Percentiles rank a stretch among this genome's conserved stretches.
Conservation (phyloP, 176 grass and related monocot genomes). For the Zea luxurians region DNA sequence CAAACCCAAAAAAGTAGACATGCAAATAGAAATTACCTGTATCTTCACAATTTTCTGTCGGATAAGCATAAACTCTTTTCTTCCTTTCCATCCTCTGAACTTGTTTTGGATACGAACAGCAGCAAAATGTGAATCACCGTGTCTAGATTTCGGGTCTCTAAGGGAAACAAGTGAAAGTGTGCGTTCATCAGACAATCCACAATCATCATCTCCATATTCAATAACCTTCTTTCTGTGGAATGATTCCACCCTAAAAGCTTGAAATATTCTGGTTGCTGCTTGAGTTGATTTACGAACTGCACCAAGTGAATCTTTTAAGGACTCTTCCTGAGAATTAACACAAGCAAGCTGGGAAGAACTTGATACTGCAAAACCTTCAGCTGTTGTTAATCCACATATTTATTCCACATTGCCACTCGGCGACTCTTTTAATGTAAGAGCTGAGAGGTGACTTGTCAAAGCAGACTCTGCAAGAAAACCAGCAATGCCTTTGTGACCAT, state of each 20-base stretch:
- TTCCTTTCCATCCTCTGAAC: constrained; percentile 97
- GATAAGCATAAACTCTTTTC: constrained; percentile 67
- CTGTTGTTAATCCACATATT: constrained; percentile 34
- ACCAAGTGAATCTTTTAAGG: constrained; percentile 82
- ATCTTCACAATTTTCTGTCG: too few relatives aligned
- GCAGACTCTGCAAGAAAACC: constrained; percentile 97
- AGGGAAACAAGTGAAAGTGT: constrained; percentile 81
- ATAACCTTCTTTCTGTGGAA: constrained; percentile 94
- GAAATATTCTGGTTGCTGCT: constrained; percentile 91
- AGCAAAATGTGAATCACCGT: constrained; percentile 67
- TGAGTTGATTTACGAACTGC: constrained; percentile 95
- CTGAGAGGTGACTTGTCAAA: constrained; percentile 84
- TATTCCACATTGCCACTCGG: constrained; percentile 53
- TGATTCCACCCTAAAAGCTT: constrained; percentile 93
- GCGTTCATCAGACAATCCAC: constrained; percentile 75
- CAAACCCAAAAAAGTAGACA: too few relatives aligned
- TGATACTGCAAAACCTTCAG: constrained; percentile 42
- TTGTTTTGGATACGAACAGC: constrained; percentile 97
- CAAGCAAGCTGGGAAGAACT: constrained; percentile 44
- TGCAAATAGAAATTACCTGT: too few relatives aligned
- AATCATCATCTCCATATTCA: constrained; percentile 79
- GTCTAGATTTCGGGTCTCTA: constrained; percentile 60
- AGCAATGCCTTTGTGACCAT: constrained; percentile 90
- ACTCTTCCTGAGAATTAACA: constrained; percentile 59
- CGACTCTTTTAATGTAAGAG: constrained; percentile 76